phyloP scores from a whole-genome alignment of 2,329 filamentous ascomycete genomes.

The Colletotrichum incanum region DNA sequence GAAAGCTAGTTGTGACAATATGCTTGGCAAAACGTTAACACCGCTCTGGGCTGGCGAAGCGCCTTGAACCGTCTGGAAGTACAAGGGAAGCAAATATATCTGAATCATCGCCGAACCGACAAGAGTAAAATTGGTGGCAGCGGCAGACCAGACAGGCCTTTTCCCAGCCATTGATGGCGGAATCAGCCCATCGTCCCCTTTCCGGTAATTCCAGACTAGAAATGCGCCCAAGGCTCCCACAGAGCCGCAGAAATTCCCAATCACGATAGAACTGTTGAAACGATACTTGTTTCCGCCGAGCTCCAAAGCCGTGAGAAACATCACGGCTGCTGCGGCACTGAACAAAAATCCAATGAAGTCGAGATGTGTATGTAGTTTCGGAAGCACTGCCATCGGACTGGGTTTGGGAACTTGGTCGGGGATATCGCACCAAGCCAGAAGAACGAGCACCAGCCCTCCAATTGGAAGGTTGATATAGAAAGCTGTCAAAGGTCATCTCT shows the following conservation, averaged over 20 bases:
- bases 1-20: conserved; percentile 47
- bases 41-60: conserved; percentile 52
- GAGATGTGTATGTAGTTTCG: conserved; percentile 55
- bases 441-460: conserved; percentile 52
- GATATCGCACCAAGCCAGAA: conserved; percentile 52
- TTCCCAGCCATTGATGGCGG: conserved; percentile 44
- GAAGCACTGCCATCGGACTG: conserved; percentile 51
- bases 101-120: conserved; percentile 38
- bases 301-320: conserved; percentile 53
- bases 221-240: conserved; percentile 45
- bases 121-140: conserved; percentile 56
- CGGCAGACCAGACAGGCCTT: conserved; percentile 51
- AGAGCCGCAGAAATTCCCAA: conserved; percentile 46
- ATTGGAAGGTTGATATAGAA: conserved; percentile 59
- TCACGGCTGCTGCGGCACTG: conserved; percentile 51
- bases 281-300: conserved; percentile 50
- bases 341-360: conserved; percentile 45
- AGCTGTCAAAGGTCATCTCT: conserved; percentile 44
- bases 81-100: conserved; percentile 54
- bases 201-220: conserved; percentile 45
- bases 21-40: conserved; percentile 51
- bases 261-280: conserved; percentile 47
- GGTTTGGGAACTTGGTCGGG: conserved; percentile 54
- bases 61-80: conserved; percentile 52
- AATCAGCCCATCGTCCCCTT: conserved; percentile 48